phyloP scores from a whole-genome alignment of 202 grass and related monocot species.

The Panicum virgatum region DNA sequence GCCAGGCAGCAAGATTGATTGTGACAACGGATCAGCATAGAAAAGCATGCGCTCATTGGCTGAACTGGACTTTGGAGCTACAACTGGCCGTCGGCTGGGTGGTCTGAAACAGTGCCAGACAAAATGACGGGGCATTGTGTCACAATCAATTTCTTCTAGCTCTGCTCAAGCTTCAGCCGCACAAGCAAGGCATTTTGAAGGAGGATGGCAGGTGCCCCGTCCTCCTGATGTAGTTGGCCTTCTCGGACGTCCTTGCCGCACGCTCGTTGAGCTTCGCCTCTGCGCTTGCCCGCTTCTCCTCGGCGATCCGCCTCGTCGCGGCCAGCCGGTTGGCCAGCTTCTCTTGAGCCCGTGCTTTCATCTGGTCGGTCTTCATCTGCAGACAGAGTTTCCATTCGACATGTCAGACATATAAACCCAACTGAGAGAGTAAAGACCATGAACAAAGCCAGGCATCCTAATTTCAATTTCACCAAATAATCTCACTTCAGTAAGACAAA shows the following conservation, averaged over 20 bases:
- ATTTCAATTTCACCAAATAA: not conserved
- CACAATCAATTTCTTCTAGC: not conserved
- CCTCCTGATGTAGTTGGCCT: conserved; percentile 74
- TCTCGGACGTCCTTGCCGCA: conserved; percentile 61
- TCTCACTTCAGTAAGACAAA: not conserved
- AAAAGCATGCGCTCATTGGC: not conserved
- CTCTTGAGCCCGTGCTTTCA: conserved; percentile 78
- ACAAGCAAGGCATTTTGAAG: conserved; percentile 78
- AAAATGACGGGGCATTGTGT: not conserved
- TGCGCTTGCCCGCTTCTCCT: conserved; percentile 68
- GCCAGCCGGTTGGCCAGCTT: conserved; percentile 67
- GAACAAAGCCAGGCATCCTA: not conserved
- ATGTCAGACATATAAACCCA: not conserved
- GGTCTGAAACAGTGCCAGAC: too few relatives aligned
- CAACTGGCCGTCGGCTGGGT: not conserved
- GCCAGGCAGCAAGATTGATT: not conserved
- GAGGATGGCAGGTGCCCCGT: conserved; percentile 76
- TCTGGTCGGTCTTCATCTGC: conserved; percentile 79
- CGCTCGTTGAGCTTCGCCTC: conserved; percentile 71
- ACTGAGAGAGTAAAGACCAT: not conserved
- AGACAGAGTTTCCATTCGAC: not conserved
- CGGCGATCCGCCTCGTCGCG: conserved; percentile 50
- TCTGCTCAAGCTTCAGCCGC: conserved; percentile 41
- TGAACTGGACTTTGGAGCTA: not conserved
- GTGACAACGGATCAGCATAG: not conserved